Base-by-base conservation (phyloP, 2,329 filamentous ascomycete species). In the Beauveria australis region DNA sequence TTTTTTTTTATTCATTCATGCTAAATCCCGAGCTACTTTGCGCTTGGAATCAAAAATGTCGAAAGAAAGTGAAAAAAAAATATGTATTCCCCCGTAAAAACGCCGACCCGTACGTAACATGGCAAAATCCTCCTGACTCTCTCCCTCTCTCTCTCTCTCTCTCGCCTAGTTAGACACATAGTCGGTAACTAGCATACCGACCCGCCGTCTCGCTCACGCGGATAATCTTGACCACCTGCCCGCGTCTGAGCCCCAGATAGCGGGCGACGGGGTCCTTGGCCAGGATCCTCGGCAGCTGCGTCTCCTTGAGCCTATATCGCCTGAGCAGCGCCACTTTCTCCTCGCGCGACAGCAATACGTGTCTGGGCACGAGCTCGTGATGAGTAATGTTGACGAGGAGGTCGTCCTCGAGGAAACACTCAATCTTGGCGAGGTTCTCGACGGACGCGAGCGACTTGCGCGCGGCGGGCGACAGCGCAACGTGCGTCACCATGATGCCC, bases 171-270 rank as follows among this genome's bases (percentile, higher is more conserved):
- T 74, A 88, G 66, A 87, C 84, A 66, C 84, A 87, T 60, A 87
- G 71, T 68, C 93, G 81, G 76, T 99, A 99, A 83, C 91, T 96
- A 53, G 94, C 94, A 76, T 99, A 99, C 58, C 94, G 83, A 63
- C 94, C 94, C 16, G 94, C 94, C 60, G 94, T 99, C 81, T 97
- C 94, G 71, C 88, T 92, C 74, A 89, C 92, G 66, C 94, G 83
- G 69, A 99, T 97, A 69, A 99, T 99, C 84, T 99, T 99, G 70
- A 99, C 94, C 3, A 99, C 92, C 76, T 97, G 90, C 3, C 92
- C 92, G 71, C 92, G 84, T 79, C 89, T 89, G 72, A 99, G 79
- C 14, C 94, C 94, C 60, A 97, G 79, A 74, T 97, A 99, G 69
- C 89, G 87, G 28, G 94, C 91, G 57, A 99, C 92, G 3, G 94